These are phyloP conservation scores for Botrytis tulipae DNA, from an alignment of 2,329 filamentous ascomycete species.

Conservation along the genomic window DNA sequence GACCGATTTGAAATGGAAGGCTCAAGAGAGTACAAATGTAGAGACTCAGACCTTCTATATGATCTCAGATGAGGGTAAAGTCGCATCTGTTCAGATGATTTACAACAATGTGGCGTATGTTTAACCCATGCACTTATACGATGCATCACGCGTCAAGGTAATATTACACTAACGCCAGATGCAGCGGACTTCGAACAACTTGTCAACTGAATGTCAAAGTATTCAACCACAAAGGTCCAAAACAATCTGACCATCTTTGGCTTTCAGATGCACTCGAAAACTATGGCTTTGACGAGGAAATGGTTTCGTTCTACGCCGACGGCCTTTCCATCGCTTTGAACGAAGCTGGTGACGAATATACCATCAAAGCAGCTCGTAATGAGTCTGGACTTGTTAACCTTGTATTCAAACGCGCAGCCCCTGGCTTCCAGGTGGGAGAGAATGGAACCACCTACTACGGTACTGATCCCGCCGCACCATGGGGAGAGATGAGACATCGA, in stretches of 20 bases:
- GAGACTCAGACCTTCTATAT: conserved; percentile 97
- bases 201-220: conserved; percentile 94
- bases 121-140: conserved; percentile 30
- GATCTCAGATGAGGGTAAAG: conserved; percentile 70
- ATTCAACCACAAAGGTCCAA: conserved; percentile 67
- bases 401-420: conserved; percentile 70
- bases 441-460: conserved; percentile 83
- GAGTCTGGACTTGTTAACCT: conserved; percentile 79
- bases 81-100: conserved; percentile 85
- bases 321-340: conserved; percentile 82
- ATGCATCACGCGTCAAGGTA: not conserved
- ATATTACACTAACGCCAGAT: conserved; percentile 15
- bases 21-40: conserved; percentile 79
- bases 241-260: conserved; percentile 72
- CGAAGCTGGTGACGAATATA: conserved; percentile 77
- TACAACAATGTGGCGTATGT: conserved; percentile 94
- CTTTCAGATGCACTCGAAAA: conserved; percentile 76
- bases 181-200: conserved; percentile 83
- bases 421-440: conserved; percentile 81
- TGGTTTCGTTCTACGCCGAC: conserved; percentile 80
- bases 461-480: conserved; percentile 82
- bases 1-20: conserved; percentile 79
- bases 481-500: conserved; percentile 86
- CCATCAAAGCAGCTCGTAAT: conserved; percentile 87
- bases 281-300: conserved; percentile 80